phyloP scores from a whole-genome alignment of 352 stramenopile species.

The Hyaloperonospora brassicae region DNA sequence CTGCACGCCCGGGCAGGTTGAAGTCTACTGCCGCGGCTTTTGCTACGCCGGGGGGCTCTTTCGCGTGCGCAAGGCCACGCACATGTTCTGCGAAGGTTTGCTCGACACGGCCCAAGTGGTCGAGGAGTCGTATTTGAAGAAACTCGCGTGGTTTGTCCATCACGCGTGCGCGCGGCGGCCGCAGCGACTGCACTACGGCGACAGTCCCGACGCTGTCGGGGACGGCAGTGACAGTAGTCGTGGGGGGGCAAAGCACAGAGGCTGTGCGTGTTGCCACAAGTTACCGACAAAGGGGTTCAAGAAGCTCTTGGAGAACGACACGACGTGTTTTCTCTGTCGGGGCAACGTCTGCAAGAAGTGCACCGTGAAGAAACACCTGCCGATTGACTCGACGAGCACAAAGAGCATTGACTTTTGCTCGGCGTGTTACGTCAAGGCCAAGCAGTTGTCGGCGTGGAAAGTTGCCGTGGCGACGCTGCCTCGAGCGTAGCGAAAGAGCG shows the following conservation, averaged over 20 bases:
- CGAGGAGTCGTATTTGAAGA: constrained; percentile 57
- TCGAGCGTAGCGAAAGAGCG: constrained; percentile 8
- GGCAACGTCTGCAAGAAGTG: constrained; percentile 42
- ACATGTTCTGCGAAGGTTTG: constrained; percentile 33
- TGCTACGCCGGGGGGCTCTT: constrained; percentile 29
- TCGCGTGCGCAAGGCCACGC: constrained; percentile 11
- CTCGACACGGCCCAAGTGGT: constrained; percentile 34
- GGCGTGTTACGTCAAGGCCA: constrained; percentile 47
- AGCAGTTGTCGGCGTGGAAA: constrained; percentile 34
- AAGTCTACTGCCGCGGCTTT: constrained; percentile 43
- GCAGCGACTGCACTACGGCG: too few species aligned
- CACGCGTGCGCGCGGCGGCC: constrained; percentile 17
- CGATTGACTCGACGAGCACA: constrained; percentile 30
- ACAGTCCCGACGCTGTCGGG: too few species aligned
- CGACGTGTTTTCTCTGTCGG: constrained; percentile 33
- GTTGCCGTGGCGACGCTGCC: constrained; percentile 35
- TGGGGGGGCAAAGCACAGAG: constrained; percentile 14
- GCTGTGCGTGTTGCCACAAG: constrained; percentile 32
- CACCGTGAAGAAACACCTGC: constrained; percentile 38
- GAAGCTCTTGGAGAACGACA: constrained; percentile 29
- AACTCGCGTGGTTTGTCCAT: constrained; percentile 54
- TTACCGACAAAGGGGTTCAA: constrained; percentile 28
- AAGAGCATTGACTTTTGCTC: constrained; percentile 51
- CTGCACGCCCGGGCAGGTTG: constrained; percentile 27
- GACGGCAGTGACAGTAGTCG: too few species aligned